Evolutionary conservation across 106 monocot species (phyloP).

Genomic region (Iris macrosiphon): DNA sequence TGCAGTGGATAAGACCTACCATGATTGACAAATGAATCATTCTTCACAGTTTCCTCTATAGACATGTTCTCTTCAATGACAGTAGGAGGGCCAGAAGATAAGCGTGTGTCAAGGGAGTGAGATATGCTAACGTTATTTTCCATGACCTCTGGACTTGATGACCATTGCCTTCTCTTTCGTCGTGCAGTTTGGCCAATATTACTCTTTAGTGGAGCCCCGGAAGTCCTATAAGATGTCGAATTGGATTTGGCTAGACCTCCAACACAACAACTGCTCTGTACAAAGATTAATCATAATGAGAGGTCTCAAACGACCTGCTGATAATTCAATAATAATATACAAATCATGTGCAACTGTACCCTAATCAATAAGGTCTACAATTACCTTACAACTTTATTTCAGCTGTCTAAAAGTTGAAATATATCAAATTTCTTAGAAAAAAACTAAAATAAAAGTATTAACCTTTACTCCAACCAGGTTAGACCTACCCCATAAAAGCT

Average conservation of each 20-base stretch:
- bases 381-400: background rate
- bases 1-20: too few species aligned
- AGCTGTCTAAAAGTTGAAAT: background rate
- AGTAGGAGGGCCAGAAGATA: conserved; percentile 14
- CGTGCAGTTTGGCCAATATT: conserved; percentile 5
- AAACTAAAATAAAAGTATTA: background rate
- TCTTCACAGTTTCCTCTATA: conserved; percentile 25
- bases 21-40: conserved; percentile 36
- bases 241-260: conserved; percentile 30
- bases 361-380: background rate
- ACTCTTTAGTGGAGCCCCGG: conserved; percentile 7
- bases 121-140: conserved; percentile 42
- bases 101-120: conserved; percentile 34
- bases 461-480: background rate
- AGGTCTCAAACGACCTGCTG: conserved; percentile 2
- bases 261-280: conserved; percentile 54
- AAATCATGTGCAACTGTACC: background rate
- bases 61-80: conserved; percentile 18
- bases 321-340: background rate
- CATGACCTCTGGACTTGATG: conserved; percentile 33
- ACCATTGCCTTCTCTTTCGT: conserved; percentile 34
- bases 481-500: conserved; percentile 46
- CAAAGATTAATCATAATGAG: conserved; percentile 19
- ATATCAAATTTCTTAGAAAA: background rate
- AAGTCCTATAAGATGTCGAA: conserved; percentile 13